Evolutionary conservation across 2,329 filamentous ascomycete genomes (phyloP).

Genomic region (Colletotrichum sp.): DNA sequence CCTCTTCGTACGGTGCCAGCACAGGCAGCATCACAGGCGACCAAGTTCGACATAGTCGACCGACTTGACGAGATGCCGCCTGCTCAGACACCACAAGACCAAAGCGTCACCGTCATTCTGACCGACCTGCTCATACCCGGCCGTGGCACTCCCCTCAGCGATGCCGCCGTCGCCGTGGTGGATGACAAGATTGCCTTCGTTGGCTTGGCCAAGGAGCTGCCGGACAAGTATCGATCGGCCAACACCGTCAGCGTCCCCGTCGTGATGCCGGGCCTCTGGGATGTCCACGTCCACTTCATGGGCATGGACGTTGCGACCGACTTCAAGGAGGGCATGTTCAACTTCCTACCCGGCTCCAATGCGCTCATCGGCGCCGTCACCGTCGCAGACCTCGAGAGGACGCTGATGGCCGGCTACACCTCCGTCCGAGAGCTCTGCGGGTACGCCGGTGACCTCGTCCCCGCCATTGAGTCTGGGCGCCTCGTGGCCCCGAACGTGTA

Average conservation of each 20-base stretch:
- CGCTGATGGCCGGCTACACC: slow-evolving; percentile 54
- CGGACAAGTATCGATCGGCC: slow-evolving; percentile 33
- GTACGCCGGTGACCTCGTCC: slow-evolving; percentile 47
- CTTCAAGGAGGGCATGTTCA: slow-evolving; percentile 11
- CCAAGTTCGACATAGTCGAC: background rate
- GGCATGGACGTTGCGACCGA: slow-evolving; percentile 32
- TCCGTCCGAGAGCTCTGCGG: slow-evolving; percentile 55
- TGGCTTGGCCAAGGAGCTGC: slow-evolving; percentile 33
- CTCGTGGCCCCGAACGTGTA: slow-evolving; percentile 56
- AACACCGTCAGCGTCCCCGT: slow-evolving; percentile 40
- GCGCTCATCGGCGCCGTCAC: slow-evolving; percentile 44
- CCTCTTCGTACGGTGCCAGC: background rate
- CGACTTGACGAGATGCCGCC: background rate
- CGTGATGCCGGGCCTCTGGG: slow-evolving; percentile 58
- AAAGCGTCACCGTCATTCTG: slow-evolving; percentile 21
- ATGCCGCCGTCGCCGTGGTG: slow-evolving; percentile 43
- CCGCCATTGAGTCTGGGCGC: slow-evolving; percentile 46
- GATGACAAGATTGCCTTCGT: slow-evolving; percentile 45
- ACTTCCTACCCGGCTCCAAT: slow-evolving; percentile 26
- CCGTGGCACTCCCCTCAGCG: slow-evolving; percentile 43
- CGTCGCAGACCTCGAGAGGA: slow-evolving; percentile 42
- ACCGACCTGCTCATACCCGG: slow-evolving; percentile 51
- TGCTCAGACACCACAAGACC: background rate
- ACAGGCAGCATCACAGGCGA: background rate
- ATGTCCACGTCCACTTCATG: slow-evolving; percentile 54